Evolutionary conservation across 1,139 yeast species (phyloP).

Genomic region (Komagataea norvegica): DNA sequence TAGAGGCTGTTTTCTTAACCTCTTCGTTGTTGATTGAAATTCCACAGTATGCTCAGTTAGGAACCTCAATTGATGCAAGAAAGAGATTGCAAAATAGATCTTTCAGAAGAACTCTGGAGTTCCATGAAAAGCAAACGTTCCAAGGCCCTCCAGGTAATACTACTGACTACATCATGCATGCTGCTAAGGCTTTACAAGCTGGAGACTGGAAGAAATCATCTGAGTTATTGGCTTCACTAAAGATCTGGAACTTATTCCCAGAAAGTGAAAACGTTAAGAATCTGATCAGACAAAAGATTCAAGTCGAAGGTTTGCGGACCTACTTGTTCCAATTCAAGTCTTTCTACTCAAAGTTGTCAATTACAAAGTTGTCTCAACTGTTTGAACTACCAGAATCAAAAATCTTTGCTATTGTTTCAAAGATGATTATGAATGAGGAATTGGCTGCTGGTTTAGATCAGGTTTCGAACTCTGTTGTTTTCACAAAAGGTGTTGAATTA

Average conservation of each 20-base stretch:
- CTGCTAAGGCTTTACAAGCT: slow-evolving; percentile 81
- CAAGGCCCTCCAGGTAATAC: slow-evolving; percentile 98
- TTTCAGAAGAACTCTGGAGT: slow-evolving; percentile 87
- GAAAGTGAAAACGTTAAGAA: slow-evolving; percentile 59
- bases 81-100: slow-evolving; percentile 76
- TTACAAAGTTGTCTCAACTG: slow-evolving; percentile 55
- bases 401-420: slow-evolving; percentile 60
- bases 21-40: slow-evolving; percentile 86
- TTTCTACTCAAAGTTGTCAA: slow-evolving; percentile 71
- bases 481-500: slow-evolving; percentile 72
- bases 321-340: slow-evolving; percentile 81
- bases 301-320: slow-evolving; percentile 86
- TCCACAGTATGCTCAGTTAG: slow-evolving; percentile 73
- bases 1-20: slow-evolving; percentile 92
- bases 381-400: slow-evolving; percentile 59
- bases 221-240: slow-evolving; percentile 66
- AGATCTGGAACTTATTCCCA: slow-evolving; percentile 85
- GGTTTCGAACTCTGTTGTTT: slow-evolving; percentile 52
- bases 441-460: slow-evolving; percentile 64
- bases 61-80: slow-evolving; percentile 43
- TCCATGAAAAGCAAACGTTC: slow-evolving; percentile 90
- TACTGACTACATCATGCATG: slow-evolving; percentile 89
- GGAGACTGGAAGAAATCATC: slow-evolving; percentile 88
- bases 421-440: slow-evolving; percentile 75
- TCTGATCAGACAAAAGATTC: slow-evolving; percentile 73